Conservation (phyloP, 371 early-diverging fungal species). For the Batkoa obscura region DNA sequence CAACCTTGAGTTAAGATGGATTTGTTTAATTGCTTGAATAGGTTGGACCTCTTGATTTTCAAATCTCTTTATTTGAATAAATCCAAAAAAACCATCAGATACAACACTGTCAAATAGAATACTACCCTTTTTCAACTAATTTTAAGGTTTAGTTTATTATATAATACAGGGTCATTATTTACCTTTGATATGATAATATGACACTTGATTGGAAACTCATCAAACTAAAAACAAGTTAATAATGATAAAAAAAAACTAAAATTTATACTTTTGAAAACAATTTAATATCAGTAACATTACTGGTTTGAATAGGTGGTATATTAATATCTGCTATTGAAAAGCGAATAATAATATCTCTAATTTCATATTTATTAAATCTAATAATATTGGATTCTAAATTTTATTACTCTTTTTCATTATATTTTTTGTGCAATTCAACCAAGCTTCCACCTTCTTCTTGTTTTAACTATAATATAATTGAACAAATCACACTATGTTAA, state of each 20-base stretch:
- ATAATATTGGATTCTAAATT: background rate
- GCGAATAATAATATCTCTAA: background rate
- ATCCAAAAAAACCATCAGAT: background rate
- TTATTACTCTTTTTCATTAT: background rate
- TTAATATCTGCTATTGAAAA: background rate
- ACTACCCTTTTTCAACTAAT: background rate
- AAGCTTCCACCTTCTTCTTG: background rate
- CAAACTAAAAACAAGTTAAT: constrained; percentile 3
- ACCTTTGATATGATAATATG: background rate
- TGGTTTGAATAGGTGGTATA: background rate
- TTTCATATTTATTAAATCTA: background rate
- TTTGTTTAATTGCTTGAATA: background rate
- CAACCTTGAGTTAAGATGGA: background rate
- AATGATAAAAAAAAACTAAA: background rate
- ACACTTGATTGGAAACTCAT: background rate
- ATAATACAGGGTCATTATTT: background rate
- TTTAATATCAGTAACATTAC: background rate
- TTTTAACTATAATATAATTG: background rate
- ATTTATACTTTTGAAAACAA: background rate
- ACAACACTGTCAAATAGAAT: background rate
- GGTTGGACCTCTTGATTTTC: background rate
- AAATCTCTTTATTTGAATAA: background rate
- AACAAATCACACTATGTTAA: no score
- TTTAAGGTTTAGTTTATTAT: background rate
- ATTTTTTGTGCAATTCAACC: background rate